A percentile compares a stretch with the other conserved stretches of the same genome.
Conservation (phyloP, 1,284 basidiomycete species). For the Laetiporus sulphureus region DNA sequence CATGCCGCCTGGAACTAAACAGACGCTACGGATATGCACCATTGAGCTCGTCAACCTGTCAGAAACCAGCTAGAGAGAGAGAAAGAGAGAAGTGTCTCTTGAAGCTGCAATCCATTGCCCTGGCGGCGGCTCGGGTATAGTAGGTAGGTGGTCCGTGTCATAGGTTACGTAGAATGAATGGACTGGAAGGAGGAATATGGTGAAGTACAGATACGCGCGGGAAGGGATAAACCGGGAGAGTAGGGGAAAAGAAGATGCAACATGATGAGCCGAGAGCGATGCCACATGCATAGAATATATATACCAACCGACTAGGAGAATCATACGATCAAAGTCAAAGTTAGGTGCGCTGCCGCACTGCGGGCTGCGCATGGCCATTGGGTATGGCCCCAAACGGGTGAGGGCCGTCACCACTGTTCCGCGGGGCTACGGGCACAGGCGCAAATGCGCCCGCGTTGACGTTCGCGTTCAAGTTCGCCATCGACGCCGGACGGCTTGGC, state of each 20-base stretch:
- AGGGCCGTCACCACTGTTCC: constrained; percentile 41
- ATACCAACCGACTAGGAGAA: constrained; percentile 12
- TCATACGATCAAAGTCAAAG: constrained; percentile 1
- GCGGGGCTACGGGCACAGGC: no score
- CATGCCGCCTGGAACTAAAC: constrained; percentile 3
- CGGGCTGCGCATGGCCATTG: constrained; percentile 35
- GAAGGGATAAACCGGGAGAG: constrained; percentile 12
- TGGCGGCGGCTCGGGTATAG: constrained; percentile 21
- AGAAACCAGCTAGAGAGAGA: no score
- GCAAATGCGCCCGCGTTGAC: no score
- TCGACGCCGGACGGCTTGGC: constrained; percentile 31
- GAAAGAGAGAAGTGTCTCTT: constrained; percentile 4
- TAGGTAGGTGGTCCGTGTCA: constrained; percentile 23
- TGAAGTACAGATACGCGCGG: constrained; percentile 23
- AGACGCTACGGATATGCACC: constrained; percentile 3
- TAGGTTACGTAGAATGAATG: constrained; percentile 15
- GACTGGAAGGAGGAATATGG: constrained; percentile 17
- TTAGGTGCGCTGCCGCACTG: constrained; percentile 44
- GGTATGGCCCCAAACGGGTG: constrained; percentile 34
- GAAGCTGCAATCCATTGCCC: constrained; percentile 15
- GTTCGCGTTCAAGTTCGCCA: no score
- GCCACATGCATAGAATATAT: constrained; percentile 13
- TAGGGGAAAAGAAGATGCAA: no score
- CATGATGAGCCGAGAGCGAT: constrained; percentile 3
- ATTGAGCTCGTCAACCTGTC: constrained; percentile 2